Evolutionary conservation across 768 basidiomycete species (phyloP).

Genomic region (Hirschioporus abietinus): DNA sequence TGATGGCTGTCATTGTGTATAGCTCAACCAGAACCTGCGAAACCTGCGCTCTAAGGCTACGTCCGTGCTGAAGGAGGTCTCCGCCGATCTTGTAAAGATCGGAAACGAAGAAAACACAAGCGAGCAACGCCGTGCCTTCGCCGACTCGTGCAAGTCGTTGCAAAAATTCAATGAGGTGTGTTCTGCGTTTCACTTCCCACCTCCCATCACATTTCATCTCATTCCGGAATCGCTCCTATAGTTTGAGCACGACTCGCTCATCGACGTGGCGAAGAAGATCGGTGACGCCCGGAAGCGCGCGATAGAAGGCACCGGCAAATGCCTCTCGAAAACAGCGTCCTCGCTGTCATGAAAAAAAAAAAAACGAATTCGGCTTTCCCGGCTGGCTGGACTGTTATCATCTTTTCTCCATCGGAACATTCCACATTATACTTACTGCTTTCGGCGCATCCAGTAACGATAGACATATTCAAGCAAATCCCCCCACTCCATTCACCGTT

Average conservation of each 20-base stretch:
- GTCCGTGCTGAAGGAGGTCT: constrained; percentile 52
- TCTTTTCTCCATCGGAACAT: not conserved
- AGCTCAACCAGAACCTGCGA: constrained; percentile 70
- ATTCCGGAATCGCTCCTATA: constrained; percentile 19
- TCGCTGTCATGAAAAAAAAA: not conserved
- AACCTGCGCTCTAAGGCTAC: constrained; percentile 48
- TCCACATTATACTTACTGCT: not conserved
- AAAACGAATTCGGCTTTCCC: not conserved
- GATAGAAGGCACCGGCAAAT: constrained; percentile 66
- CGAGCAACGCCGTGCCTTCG: constrained; percentile 48
- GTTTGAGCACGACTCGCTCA: constrained; percentile 62
- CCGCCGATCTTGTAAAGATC: constrained; percentile 42
- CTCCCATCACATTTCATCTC: constrained; percentile 1
- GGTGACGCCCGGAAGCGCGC: constrained; percentile 68
- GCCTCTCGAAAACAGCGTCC: constrained; percentile 38
- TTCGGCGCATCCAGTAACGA: not conserved
- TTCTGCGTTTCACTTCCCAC: not conserved
- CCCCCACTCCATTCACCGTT: not conserved
- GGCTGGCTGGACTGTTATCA: not conserved
- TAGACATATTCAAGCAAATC: not conserved
- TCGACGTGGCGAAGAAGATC: constrained; percentile 56
- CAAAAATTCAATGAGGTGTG: constrained; percentile 30
- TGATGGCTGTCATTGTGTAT: constrained; percentile 3
- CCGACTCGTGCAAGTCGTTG: constrained; percentile 44
- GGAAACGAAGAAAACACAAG: constrained; percentile 47